Base-by-base conservation (phyloP, 2,329 filamentous ascomycete genomes). In the Cercospora zeae-maydis region DNA sequence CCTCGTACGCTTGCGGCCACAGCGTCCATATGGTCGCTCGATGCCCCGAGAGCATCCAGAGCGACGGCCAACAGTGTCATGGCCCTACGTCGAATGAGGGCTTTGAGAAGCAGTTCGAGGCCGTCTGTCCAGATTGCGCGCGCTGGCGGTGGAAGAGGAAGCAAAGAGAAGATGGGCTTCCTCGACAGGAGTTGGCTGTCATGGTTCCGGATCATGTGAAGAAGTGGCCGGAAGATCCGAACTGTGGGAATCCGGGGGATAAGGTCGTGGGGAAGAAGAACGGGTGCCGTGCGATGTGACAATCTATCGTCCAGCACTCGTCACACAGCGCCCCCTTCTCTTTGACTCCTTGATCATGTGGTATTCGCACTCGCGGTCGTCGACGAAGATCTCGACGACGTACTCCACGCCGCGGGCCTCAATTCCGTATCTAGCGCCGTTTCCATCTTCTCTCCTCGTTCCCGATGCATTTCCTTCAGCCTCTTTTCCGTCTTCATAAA, bases 401-500 rank as follows among this genome's bases (percentile, higher is more conserved):
- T 54, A 24, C 64, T 59, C 67, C 67, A 69, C 27, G 64, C 67
- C 27, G 51, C 59, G 9, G 67, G 61, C n/a, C 67, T 49, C 45
- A 69, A 37, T 16, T 69, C 67, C 54, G 66, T 69, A 54, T 69
- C 67, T 24, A 69, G 31, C 2, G 65, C 63, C 16, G 62, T 67
- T 45, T 67, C 67, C 3, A 63, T 37, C 24, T 63, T 39, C 39
- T 66, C 64, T 14, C 67, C 67, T 19, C 61, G 42, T 36, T 63
- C 59, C 24, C 51, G 64, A 34, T 93, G 90, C 76, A 86, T 89
- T 76, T 90, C 83, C 77, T 91, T 93, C 64, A 99, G 77, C 75
- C 82, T 88, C 83, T 98, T 98, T 80, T 99, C 95, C 64, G 89
- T 92, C 80, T 89, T 92, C 93, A 99, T 98, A 73, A 99, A 99